Evolutionary conservation across 75 land plant species (phyloP).

Genomic region (Adiantum capillusveneris): DNA sequence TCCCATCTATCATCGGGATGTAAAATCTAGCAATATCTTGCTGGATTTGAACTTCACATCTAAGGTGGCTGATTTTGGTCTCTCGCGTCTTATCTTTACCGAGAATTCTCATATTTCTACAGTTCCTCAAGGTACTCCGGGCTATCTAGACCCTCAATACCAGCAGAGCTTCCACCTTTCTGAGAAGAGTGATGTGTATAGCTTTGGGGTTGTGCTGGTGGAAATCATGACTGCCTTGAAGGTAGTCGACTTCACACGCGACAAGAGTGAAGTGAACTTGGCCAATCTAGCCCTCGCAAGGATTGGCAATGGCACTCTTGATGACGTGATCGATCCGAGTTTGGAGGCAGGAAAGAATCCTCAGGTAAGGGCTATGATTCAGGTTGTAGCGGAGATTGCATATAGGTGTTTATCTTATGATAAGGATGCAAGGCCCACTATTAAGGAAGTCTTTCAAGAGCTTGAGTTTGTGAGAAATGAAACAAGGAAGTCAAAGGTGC

Average conservation of each 20-base stretch:
- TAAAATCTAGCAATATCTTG: conserved; percentile 49
- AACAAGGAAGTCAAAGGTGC: no score
- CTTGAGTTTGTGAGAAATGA: no score
- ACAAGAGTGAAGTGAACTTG: conserved; percentile 42
- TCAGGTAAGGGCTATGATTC: conserved; percentile 2
- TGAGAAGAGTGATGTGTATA: conserved; percentile 73
- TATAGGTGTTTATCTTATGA: conserved; percentile 55
- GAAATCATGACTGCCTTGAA: conserved; percentile 53
- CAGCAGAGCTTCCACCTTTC: conserved; percentile 64
- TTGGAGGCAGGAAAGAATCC: conserved; percentile 18
- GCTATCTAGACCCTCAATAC: conserved; percentile 76
- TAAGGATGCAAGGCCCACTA: conserved; percentile 56
- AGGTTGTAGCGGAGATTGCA: conserved; percentile 50
- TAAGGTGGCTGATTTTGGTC: conserved; percentile 68
- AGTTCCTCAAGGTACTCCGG: conserved; percentile 65
- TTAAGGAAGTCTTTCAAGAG: conserved; percentile 23
- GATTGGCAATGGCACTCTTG: conserved; percentile 35
- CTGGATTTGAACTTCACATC: conserved; percentile 30
- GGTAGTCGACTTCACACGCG: conserved; percentile 52
- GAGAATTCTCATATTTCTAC: conserved; percentile 55
- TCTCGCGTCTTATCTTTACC: conserved; percentile 38
- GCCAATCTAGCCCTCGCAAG: conserved; percentile 45
- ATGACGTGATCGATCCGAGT: conserved; percentile 47
- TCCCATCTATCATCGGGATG: conserved; percentile 53
- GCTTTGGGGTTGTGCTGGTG: conserved; percentile 67